These are phyloP conservation scores for Drechslera avenae DNA, from an alignment of 2,329 filamentous ascomycete species.

Conservation along the genomic window DNA sequence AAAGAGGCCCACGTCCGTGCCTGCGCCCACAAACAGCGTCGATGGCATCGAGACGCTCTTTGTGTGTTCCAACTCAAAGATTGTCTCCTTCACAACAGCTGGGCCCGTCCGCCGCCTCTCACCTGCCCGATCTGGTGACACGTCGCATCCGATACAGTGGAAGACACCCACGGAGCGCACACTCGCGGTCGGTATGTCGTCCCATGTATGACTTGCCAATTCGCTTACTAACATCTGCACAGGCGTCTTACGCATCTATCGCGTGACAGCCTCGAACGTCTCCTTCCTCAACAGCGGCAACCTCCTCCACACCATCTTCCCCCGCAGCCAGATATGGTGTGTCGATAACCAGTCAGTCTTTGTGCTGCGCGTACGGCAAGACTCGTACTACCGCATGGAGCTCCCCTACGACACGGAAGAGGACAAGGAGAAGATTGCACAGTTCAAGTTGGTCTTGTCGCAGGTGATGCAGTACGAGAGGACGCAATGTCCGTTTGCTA, in stretches of 20 bases:
- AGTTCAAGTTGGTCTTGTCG: slow-evolving; percentile 71
- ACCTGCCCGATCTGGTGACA: slow-evolving; percentile 45
- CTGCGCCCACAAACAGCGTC: slow-evolving; percentile 48
- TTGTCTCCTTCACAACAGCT: slow-evolving; percentile 65
- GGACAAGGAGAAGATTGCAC: slow-evolving; percentile 66
- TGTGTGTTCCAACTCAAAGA: slow-evolving; percentile 72
- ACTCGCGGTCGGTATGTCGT: slow-evolving; percentile 71
- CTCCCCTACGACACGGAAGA: slow-evolving; percentile 69
- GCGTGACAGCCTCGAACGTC: slow-evolving; percentile 77
- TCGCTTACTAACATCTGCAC: slow-evolving; percentile 11
- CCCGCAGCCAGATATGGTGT: slow-evolving; percentile 92
- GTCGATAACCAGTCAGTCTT: slow-evolving; percentile 84
- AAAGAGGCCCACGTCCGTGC: slow-evolving; percentile 34
- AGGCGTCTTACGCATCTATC: slow-evolving; percentile 82
- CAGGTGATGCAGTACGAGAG: slow-evolving; percentile 84
- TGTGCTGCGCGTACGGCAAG: slow-evolving; percentile 80
- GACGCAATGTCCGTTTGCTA: slow-evolving; percentile 82
- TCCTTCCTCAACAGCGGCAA: slow-evolving; percentile 86
- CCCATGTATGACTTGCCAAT: background rate
- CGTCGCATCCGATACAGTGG: slow-evolving; percentile 69
- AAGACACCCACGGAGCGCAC: slow-evolving; percentile 77
- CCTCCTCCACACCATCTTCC: slow-evolving; percentile 83
- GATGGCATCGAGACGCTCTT: slow-evolving; percentile 71
- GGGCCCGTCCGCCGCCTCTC: slow-evolving; percentile 43
- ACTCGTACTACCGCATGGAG: slow-evolving; percentile 90